Percentiles rank a stretch among this genome's conserved stretches.
Evolutionary conservation across 169 alveolate genomes (phyloP).

Genomic region (Plasmodium knowlesi): DNA sequence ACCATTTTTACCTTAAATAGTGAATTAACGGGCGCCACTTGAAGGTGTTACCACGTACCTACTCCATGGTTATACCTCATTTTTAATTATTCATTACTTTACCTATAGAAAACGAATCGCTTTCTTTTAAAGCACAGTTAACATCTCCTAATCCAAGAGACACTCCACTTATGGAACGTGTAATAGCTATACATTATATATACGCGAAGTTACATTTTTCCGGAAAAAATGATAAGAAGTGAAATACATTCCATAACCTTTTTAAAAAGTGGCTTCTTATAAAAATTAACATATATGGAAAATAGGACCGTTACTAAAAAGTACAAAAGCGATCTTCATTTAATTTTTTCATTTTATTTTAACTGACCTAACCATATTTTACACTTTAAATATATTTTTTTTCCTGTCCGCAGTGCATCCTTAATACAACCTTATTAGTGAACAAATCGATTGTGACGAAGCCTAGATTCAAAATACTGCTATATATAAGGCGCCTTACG

Average conservation of each 20-base stretch:
- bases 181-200: not conserved
- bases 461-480: not conserved
- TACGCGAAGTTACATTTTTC: not conserved
- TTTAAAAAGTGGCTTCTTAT: not conserved
- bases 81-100: not conserved
- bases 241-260: not conserved
- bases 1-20: not conserved
- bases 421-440: not conserved
- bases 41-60: not conserved
- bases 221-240: not conserved
- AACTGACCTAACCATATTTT: not conserved
- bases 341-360: not conserved
- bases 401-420: not conserved
- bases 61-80: not conserved
- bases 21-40: not conserved
- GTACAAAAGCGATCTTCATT: not conserved
- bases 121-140: not conserved
- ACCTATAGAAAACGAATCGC: not conserved
- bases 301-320: not conserved
- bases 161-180: not conserved
- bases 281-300: not conserved
- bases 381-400: not conserved
- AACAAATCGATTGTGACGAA: not conserved
- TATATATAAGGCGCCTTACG: not conserved
- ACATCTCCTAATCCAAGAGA: not conserved